Conservation (phyloP, 306 rosid genomes). For the Cucurbita moschata region DNA sequence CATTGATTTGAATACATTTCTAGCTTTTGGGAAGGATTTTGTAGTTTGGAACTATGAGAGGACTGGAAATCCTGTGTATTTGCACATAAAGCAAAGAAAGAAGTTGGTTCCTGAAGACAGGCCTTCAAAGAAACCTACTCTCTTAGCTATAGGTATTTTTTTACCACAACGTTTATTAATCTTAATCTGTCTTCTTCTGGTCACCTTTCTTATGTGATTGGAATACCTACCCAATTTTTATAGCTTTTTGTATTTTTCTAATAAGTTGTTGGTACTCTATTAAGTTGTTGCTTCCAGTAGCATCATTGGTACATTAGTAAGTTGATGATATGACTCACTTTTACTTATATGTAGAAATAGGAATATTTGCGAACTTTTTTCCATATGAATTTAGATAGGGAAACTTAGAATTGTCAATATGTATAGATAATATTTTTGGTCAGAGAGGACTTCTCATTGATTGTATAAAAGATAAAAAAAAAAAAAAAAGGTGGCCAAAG, state of each 20-base stretch:
- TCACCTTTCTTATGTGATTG: background rate
- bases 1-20: slow-evolving; percentile 62
- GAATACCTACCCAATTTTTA: background rate
- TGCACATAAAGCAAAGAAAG: slow-evolving; percentile 61
- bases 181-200: background rate
- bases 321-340: background rate
- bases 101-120: slow-evolving; percentile 72
- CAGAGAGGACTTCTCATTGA: background rate
- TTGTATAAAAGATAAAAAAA: background rate
- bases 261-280: background rate
- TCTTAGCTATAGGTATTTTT: slow-evolving; percentile 61
- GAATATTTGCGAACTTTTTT: background rate
- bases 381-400: background rate
- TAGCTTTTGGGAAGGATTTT: slow-evolving; percentile 76
- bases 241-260: background rate
- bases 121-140: slow-evolving; percentile 79
- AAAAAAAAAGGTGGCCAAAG: background rate
- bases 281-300: background rate
- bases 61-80: slow-evolving; percentile 78
- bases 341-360: background rate
- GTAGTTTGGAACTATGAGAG: slow-evolving; percentile 75
- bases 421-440: background rate
- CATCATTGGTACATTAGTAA: background rate
- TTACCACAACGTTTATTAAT: background rate
- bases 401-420: background rate